Evolutionary conservation across 148 eudicot species (phyloP), one percentile per base, ranked within the genome.

Genomic region (Camellia lanceoleosa): DNA sequence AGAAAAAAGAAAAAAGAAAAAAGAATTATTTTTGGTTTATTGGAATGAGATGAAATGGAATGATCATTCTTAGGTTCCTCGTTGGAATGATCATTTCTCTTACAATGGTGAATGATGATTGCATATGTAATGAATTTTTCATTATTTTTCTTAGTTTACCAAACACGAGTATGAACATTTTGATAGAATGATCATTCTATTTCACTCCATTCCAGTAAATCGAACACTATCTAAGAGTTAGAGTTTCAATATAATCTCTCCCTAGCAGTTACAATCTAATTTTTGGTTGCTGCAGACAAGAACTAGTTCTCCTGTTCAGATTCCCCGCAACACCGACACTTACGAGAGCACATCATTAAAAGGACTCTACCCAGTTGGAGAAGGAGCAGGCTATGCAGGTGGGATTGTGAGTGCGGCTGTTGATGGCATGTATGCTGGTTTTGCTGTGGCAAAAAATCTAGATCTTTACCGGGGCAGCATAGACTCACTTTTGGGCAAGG

Each of bases 351-450:
- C 93, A 5, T 91, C 85, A 8, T 44, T 96, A n/a, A 91, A 91
- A 77, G 99, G 99, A 56, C 90, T 96, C 19, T 96, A 96, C 82
- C 99, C 99, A 16, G 83, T 96, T 5, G 99, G 99, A 67, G 99
- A 96, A 87, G 99, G 98, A 71, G 97, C 98, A 42, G 99, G 99
- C 46, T 96, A 94, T 81, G 98, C 99, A 3, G 99, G 97, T 61
- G 99, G 99, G 74, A 96, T 96, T 15, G 91, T 94, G 15, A 94
- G 99, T 74, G 99, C 99, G 20, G 99, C 99, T 3, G 99, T 92
- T 7, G 99, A 96, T 86, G 99, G 99, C 52, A 90, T 94, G 97
- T 84, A 90, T 79, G 94, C 98, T 19, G 98, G 98, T 82, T 92
- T 96, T 76, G 98, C 98, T 4, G 68, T 92, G 60, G 99, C 99